Conservation (phyloP, 192 early-diverging fungal species). For the Physocladia obscura region DNA sequence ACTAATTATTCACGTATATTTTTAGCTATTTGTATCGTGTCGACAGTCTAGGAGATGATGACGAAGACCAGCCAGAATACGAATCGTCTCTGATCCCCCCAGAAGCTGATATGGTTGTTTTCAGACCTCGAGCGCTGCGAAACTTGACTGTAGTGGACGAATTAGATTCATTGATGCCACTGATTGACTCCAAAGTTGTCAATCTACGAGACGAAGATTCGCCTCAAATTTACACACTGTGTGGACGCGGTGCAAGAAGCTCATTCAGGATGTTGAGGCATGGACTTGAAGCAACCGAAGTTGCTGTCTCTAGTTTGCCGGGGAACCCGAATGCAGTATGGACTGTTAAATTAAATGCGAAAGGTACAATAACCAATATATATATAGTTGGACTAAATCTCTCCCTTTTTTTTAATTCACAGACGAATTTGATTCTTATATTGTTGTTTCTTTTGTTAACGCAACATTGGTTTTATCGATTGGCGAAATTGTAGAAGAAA, state of each 20-base stretch:
- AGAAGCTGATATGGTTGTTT: conserved; percentile 53
- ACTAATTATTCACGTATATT: background rate
- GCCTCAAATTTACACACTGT: conserved; percentile 90
- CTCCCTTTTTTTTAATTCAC: background rate
- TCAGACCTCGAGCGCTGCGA: conserved; percentile 73
- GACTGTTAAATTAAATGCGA: conserved; percentile 54
- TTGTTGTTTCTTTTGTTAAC: conserved; percentile 89
- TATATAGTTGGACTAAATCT: background rate
- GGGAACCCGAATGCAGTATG: conserved; percentile 92
- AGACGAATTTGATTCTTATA: conserved; percentile 76
- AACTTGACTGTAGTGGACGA: conserved; percentile 92
- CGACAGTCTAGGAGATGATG: conserved; percentile 89
- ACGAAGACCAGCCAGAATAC: conserved; percentile 76
- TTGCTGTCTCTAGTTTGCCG: conserved; percentile 90
- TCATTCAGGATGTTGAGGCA: conserved; percentile 87
- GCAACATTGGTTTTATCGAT: conserved; percentile 90
- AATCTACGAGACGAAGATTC: conserved; percentile 89
- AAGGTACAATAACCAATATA: conserved; percentile 7
- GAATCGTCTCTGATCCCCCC: conserved; percentile 68
- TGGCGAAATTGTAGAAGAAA: conserved; percentile 90
- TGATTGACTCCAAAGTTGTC: conserved; percentile 81
- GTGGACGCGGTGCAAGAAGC: conserved; percentile 77
- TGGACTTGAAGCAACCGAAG: conserved; percentile 88
- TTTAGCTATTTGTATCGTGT: conserved; percentile 85
- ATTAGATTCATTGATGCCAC: conserved; percentile 75